Evolutionary conservation across 306 rosid genomes (phyloP), one percentile per base, ranked within the genome.

Genomic region (Vigna hirtella): DNA sequence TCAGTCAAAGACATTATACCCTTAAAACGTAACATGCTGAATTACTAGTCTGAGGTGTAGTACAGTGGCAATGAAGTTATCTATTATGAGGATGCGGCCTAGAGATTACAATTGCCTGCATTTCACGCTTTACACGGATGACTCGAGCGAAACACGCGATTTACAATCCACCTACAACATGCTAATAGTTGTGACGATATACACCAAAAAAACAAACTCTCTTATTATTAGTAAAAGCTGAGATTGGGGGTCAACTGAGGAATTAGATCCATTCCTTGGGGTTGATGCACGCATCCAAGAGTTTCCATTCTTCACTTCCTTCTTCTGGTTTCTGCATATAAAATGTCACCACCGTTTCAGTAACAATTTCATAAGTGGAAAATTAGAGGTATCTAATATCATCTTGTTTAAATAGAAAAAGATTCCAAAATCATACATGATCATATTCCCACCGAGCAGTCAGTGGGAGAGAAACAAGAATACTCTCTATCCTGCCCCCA

Each of bases 221-320:
- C 28, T 68, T n/a, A 43, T 58, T 57, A 49, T 62, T 30, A 36
- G 42, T 45, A 73, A 53, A 68, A 17, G 26, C 20, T 28, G 10
- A 61, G 48, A 32, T 26, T 67, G 78, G 66, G 30, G 69, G 52
- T 28, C 50, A 43, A 59, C 80, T 57, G 65, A 66, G 70, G 51
- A 73, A 67, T 82, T 83, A 92, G 77, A 95, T 73, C 97, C 97
- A 95, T 72, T 95, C 98, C 85, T 85, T 95, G 0, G 98, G 98
- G 86, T 95, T 92, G 74, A 92, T 95, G 90, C 98, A 95, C 40
- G 98, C 98, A 79, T 94, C 97, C 43, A 94, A 80, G 18, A 92
- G 89, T 75, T 92, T 91, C 98, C 98, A 92, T 82, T 95, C 98
- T 83, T 95, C 98, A n/a, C 91, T 92, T 83, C 98, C 98, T 79